phyloP scores from a whole-genome alignment of 2,329 filamentous ascomycete genomes.

The Talaromyces sp. region DNA sequence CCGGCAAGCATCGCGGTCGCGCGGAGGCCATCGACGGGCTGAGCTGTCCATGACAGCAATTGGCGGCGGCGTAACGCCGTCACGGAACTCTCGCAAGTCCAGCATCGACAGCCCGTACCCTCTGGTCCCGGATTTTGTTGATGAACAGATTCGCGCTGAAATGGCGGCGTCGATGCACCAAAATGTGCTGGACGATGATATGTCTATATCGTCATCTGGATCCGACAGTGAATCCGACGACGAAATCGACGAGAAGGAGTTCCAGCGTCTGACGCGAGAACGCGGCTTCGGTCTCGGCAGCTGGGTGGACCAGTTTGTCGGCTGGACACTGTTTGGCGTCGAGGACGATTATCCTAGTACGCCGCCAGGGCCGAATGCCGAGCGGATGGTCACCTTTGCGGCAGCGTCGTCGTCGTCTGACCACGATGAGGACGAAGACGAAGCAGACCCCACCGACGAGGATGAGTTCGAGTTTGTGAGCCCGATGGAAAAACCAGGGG shows the following conservation, averaged over 20 bases:
- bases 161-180: slow-evolving; percentile 28
- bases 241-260: slow-evolving; percentile 49
- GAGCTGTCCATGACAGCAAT: slow-evolving; percentile 34
- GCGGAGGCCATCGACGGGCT: slow-evolving; percentile 24
- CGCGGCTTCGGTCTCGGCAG: slow-evolving; percentile 53
- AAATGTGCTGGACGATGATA: slow-evolving; percentile 14
- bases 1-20: slow-evolving; percentile 29
- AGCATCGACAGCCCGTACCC: slow-evolving; percentile 14
- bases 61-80: slow-evolving; percentile 8
- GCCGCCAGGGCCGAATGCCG: neutral
- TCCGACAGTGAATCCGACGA: slow-evolving; percentile 29
- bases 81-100: slow-evolving; percentile 9
- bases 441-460: slow-evolving; percentile 24
- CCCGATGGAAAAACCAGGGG: slow-evolving; percentile 31
- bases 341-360: slow-evolving; percentile 41
- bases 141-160: slow-evolving; percentile 37
- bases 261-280: slow-evolving; percentile 48
- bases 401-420: slow-evolving; percentile 1
- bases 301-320: slow-evolving; percentile 55
- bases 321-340: slow-evolving; percentile 53
- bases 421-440: slow-evolving; percentile 18
- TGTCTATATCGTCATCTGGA: slow-evolving; percentile 19
- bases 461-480: neutral
- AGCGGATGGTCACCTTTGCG: neutral
- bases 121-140: slow-evolving; percentile 48